Evolutionary conservation across 169 alveolate genomes (phyloP), one percentile per base, ranked within the genome.

Genomic region (Blepharisma undulans): DNA sequence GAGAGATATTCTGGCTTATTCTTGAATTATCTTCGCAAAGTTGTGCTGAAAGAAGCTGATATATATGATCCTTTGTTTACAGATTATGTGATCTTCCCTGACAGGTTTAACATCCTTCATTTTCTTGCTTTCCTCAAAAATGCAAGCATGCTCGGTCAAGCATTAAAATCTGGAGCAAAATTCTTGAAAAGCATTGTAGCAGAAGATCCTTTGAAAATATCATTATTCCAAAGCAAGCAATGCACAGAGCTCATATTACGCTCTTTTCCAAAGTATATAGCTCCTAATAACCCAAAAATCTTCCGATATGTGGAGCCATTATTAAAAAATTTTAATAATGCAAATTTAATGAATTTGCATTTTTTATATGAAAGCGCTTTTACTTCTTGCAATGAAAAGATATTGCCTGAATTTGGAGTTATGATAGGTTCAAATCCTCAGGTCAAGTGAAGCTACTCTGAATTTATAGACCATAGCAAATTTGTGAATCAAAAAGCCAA

Each of bases 101-200:
- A 74, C 29, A 1, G 80, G 33, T 29, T 74, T 29, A 74, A 6
- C 33, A 29, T 74, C 29, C 80, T 74, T 29, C 80, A 74, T 29
- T 25, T 74, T 74, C 33, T 74, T 29, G 33, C 80, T 8, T 29
- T 25, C 16, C 10, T 74, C 8, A 74, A 74, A 29, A 74, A 74
- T 25, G 30, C 80, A 74, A 29, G 16, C 18, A 22, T 74, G 80
- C 80, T 74, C 0, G 80, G 80, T 4, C 29, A 29, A 25, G 80
- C 80, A 74, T 25, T 74, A 22, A 74, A 74, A 74, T 22, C 80
- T 25, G 80, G 80, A 74, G 80, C 80, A 25, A 74, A 74, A 29
- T 74, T 25, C 80, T 3, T 74, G 7, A 29, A 74, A 7, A 74
- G 80, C 27, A 22, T 25, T 25, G 33, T 74, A 74, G 80, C 80